Evolutionary conservation across 768 basidiomycete species (phyloP), one percentile per base, ranked within the genome.

Genomic region (Scleroderma bovista): DNA sequence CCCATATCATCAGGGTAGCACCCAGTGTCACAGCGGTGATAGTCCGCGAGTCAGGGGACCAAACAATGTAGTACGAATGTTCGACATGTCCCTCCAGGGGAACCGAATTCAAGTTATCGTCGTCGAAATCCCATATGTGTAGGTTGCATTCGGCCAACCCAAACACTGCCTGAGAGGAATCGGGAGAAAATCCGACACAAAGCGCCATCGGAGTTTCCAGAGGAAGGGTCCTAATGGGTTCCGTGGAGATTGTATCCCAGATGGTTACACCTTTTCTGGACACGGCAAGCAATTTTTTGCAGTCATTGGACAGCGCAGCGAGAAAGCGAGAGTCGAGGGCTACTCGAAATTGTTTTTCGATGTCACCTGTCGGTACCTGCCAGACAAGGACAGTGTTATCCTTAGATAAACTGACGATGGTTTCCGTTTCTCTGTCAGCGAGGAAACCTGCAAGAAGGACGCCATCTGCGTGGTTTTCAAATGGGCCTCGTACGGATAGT

Each of bases 61-160:
- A 51, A 20, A 51, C 51, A 8, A 60, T 41, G 20, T 44, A 33
- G n/a, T 32, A 12, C 10, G 55, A 47, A 17, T 46, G 22, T 0
- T 24, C 32, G 16, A 20, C 51, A 29, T 50, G 31, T 2, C 46
- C 47, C 39, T 33, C 45, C 17, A 46, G 26, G 20, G 23, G 53
- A 10, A 38, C 24, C 15, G 46, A 34, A 10, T 41, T 26, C 37
- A 38, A 15, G 12, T 47, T 24, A 23, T 41, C 40, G 2, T 31
- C 31, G 3, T 46, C 38, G 1, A 44, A 40, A 20, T 49, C 40
- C 60, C 60, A 59, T 16, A 54, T 33, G 9, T 46, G 46, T 6
- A 60, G 17, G 13, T 53, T 47, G 4, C 49, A n/a, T 40, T 61
- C 59, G 5, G 31, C 34, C n/a, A 48, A 41, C 2, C 60, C 59